Evolutionary conservation across 345 rosid genomes (phyloP).

Genomic region (Turnera subulata): DNA sequence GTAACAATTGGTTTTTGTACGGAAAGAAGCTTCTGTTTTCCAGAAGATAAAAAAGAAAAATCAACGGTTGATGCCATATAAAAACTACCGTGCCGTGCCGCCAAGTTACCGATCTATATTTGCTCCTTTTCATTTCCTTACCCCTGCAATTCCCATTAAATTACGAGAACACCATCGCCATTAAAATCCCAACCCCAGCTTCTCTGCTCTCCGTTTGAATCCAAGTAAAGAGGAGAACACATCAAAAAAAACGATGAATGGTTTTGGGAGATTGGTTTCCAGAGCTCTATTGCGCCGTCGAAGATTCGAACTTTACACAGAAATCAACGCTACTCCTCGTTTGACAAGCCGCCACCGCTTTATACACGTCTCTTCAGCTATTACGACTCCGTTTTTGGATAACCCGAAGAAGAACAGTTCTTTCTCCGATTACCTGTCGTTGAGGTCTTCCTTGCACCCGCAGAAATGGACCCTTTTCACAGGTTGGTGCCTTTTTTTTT

Average conservation of each 20-base stretch:
- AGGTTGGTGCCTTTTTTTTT: constrained; percentile 31
- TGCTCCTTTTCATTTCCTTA: not conserved
- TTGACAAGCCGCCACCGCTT: constrained; percentile 32
- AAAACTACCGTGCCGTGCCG: too few species aligned
- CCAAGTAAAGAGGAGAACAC: not conserved
- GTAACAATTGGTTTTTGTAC: too few species aligned
- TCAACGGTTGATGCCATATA: too few species aligned
- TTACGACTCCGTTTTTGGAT: constrained; percentile 10
- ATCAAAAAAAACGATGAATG: constrained; percentile 11
- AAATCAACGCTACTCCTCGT: constrained; percentile 9
- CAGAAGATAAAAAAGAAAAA: too few species aligned
- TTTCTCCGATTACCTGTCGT: constrained; percentile 5
- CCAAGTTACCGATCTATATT: too few species aligned
- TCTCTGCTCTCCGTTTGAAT: not conserved
- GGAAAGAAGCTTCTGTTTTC: too few species aligned
- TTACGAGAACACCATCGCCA: constrained; percentile 3
- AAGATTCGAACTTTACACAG: constrained; percentile 6
- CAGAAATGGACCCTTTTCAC: constrained; percentile 28
- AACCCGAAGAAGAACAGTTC: not conserved
- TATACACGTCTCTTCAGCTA: constrained; percentile 22
- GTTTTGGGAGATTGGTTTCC: constrained; percentile 12
- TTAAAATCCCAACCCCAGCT: not conserved
- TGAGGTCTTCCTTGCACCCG: constrained; percentile 14
- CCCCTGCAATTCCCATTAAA: not conserved
- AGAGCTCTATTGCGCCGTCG: constrained; percentile 22